Conservation (phyloP, 495 filamentous ascomycete genomes). For the Penicillium soppii region DNA sequence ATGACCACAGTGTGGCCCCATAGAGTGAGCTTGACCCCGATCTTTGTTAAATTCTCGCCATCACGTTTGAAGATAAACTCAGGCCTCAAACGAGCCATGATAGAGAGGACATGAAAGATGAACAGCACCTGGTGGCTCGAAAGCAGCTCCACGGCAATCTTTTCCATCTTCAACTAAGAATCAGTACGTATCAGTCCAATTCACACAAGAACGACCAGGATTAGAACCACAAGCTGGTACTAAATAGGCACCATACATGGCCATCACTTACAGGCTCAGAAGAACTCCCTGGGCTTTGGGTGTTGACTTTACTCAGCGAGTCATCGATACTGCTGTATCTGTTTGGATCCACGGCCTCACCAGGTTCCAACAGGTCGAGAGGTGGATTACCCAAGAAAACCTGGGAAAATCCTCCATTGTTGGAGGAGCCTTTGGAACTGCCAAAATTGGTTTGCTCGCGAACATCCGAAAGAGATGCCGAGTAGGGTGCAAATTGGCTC, state of each 20-base stretch:
- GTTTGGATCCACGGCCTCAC: background rate
- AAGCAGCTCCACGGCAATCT: constrained; percentile 3
- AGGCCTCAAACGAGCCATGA: constrained; percentile 25
- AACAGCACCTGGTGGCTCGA: constrained; percentile 27
- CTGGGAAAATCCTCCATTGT: background rate
- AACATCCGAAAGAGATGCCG: no score
- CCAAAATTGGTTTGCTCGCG: no score
- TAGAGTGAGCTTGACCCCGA: constrained; percentile 30
- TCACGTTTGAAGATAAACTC: constrained; percentile 23
- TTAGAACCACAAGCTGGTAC: background rate
- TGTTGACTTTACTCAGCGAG: background rate
- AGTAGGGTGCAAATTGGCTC: no score
- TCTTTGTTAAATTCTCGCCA: background rate
- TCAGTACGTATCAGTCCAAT: no score
- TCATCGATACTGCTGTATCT: background rate
- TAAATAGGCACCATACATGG: background rate
- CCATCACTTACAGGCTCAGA: background rate
- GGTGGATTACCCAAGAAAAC: background rate
- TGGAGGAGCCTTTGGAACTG: no score
- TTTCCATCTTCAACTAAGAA: background rate
- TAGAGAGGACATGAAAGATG: constrained; percentile 29
- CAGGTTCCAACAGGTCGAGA: background rate
- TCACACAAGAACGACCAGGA: background rate
- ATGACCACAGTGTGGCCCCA: constrained; percentile 34
- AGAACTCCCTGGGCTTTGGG: background rate